Evolutionary conservation across 306 rosid genomes (phyloP).

Genomic region (Corylus heterophylla): DNA sequence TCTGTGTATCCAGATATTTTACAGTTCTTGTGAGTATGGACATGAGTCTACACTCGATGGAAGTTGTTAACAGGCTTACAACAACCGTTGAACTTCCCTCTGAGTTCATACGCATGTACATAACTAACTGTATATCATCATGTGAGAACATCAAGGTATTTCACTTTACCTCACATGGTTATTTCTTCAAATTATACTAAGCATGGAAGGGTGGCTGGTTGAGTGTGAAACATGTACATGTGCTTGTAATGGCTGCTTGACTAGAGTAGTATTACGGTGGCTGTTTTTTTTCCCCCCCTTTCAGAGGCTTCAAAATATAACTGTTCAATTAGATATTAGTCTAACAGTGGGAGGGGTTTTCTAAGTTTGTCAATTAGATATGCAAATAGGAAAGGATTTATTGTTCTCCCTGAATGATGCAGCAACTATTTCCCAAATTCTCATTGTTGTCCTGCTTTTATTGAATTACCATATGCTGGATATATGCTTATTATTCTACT

Average conservation of each 20-base stretch:
- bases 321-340: background rate
- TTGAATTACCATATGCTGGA: background rate
- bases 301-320: background rate
- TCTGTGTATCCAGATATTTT: conserved; percentile 74
- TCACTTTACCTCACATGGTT: conserved; percentile 10
- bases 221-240: background rate
- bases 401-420: background rate
- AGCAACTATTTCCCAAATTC: background rate
- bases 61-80: conserved; percentile 98
- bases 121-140: conserved; percentile 94
- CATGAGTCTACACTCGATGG: conserved; percentile 99
- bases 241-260: background rate
- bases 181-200: conserved; percentile 8
- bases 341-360: background rate
- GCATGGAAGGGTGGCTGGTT: background rate
- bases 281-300: background rate
- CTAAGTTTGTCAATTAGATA: background rate
- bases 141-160: conserved; percentile 95
- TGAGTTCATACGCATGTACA: conserved; percentile 93
- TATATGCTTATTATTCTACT: background rate
- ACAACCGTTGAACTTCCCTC: conserved; percentile 95
- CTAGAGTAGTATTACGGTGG: background rate
- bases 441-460: background rate
- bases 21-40: conserved; percentile 98
- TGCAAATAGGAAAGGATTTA: background rate